Base-by-base conservation (phyloP, 2,329 filamentous ascomycete genomes). In the Clarireedia sp. region DNA sequence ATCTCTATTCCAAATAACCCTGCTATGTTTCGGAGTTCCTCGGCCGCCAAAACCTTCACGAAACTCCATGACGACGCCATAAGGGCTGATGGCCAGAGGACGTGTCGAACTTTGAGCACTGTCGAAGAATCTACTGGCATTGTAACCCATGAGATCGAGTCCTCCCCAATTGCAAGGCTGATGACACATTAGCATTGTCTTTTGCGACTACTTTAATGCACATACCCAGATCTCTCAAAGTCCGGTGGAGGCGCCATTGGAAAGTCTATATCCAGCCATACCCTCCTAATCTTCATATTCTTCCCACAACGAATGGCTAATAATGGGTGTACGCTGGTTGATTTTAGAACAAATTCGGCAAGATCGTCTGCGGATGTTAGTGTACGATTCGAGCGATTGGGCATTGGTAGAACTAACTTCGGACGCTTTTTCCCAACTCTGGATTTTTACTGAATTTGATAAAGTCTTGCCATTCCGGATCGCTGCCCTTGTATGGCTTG, bases 381-480 rank as follows among this genome's bases (percentile, higher is more conserved):
- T 38, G 29, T 48, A 10, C 36, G 7, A 9, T 19, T 17, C 12
- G 3, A 40, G 5, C 9, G 38, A 3, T 8, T 1, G 10, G 19
- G 21, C 14, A 9, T 7, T 19, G 38, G 16, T 17, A 47, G 9
- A 48, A 53, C 56, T 43, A 21, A 64, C 60, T 57, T 58, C 59
- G 44, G 44, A 64, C 48, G 48, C 56, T 59, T 17, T 74, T 64
- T 23, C 79, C 70, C 9, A 77, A 70, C 44, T 76, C 68, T 14
- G 65, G 67, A 58, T 86, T 76, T 59, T 75, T 76, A 58, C 76
- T 80, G n/a, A 86, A 71, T 54, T 76, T 77, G 16, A 82, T 64
- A 60, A 84, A 87, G 48, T 75, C 73, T 59, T 75, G 71, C 81
- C 81, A 87, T 67, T 87, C 85, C 2, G 83, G 82, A 61, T 85